These are phyloP conservation scores for Phytophthora sojae DNA, from an alignment of 352 stramenopile species.

Conservation along the genomic window DNA sequence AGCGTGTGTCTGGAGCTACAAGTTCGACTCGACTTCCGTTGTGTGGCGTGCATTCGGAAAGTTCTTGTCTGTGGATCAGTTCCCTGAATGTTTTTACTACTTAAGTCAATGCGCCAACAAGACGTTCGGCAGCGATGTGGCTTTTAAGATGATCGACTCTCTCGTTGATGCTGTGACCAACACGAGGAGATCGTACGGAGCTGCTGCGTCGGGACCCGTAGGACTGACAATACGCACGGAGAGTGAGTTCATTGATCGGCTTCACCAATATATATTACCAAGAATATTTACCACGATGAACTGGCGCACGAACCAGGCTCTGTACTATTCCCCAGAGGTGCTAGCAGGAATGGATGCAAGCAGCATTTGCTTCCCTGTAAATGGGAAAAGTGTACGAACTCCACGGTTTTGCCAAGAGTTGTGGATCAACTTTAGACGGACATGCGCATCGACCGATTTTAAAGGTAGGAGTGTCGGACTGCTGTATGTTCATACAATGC, in stretches of 20 bases:
- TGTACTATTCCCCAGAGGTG: slow-evolving; percentile 31
- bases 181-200: background rate
- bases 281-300: slow-evolving; percentile 30
- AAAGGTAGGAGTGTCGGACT: slow-evolving; percentile 10
- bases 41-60: slow-evolving; percentile 31
- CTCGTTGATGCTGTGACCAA: slow-evolving; percentile 10
- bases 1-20: slow-evolving; percentile 41
- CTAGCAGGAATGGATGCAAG: slow-evolving; percentile 5
- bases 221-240: slow-evolving; percentile 14
- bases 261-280: slow-evolving; percentile 48
- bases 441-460: slow-evolving; percentile 5
- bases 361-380: slow-evolving; percentile 22
- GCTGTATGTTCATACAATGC: slow-evolving; percentile 16
- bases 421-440: slow-evolving; percentile 26
- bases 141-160: slow-evolving; percentile 40
- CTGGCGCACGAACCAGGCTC: slow-evolving; percentile 37
- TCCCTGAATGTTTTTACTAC: slow-evolving; percentile 39
- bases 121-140: slow-evolving; percentile 14
- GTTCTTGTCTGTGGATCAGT: slow-evolving; percentile 18
- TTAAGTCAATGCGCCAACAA: background rate
- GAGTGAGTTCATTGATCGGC: slow-evolving; percentile 35
- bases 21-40: slow-evolving; percentile 43
- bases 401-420: slow-evolving; percentile 24
- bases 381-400: background rate
- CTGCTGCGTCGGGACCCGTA: slow-evolving; percentile 1